Conservation (phyloP, 768 basidiomycete genomes). For the Xerocomellus chrysenteron region DNA sequence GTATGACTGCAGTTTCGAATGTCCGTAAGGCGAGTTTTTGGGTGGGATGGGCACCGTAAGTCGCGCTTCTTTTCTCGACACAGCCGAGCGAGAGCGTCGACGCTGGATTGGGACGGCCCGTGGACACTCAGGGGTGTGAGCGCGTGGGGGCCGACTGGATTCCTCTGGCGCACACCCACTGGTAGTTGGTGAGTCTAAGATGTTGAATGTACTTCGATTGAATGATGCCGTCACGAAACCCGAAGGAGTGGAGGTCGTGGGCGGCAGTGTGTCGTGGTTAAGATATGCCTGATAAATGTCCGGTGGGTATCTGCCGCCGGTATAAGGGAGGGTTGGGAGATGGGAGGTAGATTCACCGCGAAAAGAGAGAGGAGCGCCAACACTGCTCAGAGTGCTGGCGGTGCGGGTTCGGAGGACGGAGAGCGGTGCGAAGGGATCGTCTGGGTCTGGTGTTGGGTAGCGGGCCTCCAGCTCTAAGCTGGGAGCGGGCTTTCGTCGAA, state of each 20-base stretch:
- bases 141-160: conserved; percentile 9
- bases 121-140: conserved; percentile 6
- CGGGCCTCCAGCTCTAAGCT: conserved; percentile 47
- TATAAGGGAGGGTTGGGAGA: conserved; percentile 32
- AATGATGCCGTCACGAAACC: conserved; percentile 20
- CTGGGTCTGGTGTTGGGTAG: conserved; percentile 67
- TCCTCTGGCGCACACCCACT: conserved; percentile 13
- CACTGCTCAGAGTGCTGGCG: conserved; percentile 38
- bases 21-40: conserved; percentile 34
- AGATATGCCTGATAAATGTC: conserved; percentile 32
- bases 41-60: conserved; percentile 21
- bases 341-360: conserved; percentile 31
- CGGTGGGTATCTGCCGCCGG: conserved; percentile 33
- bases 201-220: conserved; percentile 23
- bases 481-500: conserved; percentile 58
- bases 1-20: conserved; percentile 29
- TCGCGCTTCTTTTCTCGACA: conserved; percentile 33
- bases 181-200: conserved; percentile 11
- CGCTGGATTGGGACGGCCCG: conserved; percentile 28
- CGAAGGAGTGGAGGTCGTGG: conserved; percentile 11
- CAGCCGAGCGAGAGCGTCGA: conserved; percentile 34
- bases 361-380: conserved; percentile 29
- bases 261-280: conserved; percentile 10
- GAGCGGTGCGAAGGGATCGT: conserved; percentile 69
- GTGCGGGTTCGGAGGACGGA: conserved; percentile 62